Percentiles rank a stretch among this genome's conserved stretches.
Conservation (phyloP, 2,329 filamentous ascomycete species). For the Ceratocystis ficicola region DNA sequence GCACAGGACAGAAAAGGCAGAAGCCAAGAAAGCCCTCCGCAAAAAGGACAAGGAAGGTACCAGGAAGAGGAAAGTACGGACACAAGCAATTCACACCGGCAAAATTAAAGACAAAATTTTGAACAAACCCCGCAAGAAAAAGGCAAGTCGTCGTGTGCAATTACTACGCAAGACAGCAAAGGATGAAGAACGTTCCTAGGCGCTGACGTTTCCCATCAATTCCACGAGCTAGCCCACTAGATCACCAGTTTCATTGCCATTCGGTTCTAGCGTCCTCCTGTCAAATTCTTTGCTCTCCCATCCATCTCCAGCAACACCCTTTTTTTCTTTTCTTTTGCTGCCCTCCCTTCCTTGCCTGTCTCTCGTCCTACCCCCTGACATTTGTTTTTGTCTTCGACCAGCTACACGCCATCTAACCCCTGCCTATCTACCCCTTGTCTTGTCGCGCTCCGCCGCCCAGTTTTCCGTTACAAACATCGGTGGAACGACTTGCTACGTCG, state of each 20-base stretch:
- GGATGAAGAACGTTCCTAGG: neutral
- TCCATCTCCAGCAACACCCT: neutral
- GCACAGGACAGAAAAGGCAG: neutral
- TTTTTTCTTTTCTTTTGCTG: neutral
- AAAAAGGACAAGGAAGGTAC: neutral
- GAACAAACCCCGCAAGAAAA: no score
- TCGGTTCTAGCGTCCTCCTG: neutral
- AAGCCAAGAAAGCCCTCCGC: neutral
- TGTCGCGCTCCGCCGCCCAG: neutral
- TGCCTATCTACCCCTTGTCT: no score
- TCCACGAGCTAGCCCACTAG: neutral
- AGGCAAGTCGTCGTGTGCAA: slow-evolving; percentile 12
- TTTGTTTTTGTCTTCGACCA: neutral
- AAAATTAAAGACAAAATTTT: no score
- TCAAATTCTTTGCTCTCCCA: neutral
- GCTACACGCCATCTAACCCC: no score
- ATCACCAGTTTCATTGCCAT: neutral
- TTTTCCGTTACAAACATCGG: neutral
- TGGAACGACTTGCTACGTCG: no score
- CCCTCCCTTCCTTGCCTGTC: neutral
- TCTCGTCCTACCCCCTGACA: neutral
- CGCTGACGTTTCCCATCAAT: neutral
- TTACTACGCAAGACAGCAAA: neutral
- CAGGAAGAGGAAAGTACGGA: no score
- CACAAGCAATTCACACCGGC: no score